These are phyloP conservation scores for Pseudogymnoascus sp. DNA, from an alignment of 2,329 filamentous ascomycete species.

Conservation along the genomic window DNA sequence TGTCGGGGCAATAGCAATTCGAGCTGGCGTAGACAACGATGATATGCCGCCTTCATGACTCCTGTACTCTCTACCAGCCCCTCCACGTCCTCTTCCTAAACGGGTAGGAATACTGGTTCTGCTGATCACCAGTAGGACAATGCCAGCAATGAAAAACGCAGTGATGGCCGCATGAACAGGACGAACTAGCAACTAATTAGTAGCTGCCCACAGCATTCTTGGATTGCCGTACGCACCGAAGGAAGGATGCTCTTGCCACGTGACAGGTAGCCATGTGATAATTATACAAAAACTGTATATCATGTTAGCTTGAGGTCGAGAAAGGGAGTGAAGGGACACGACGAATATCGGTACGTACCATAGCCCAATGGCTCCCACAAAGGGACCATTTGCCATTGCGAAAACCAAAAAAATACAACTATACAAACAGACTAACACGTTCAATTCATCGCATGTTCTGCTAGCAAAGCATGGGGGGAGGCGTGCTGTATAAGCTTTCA, in stretches of 20 bases:
- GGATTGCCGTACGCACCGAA: not conserved
- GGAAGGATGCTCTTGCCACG: slow-evolving; percentile 6
- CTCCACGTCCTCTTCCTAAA: slow-evolving; percentile 7
- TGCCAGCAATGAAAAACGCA: not conserved
- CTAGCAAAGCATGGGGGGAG: not conserved
- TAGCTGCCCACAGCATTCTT: not conserved
- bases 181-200: not conserved
- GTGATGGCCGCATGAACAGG: not conserved
- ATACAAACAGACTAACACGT: not conserved
- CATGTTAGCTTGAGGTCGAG: not conserved
- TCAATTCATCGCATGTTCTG: not conserved
- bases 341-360: slow-evolving; percentile 1
- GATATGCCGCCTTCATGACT: not conserved
- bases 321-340: not conserved
- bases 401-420: not conserved
- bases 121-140: not conserved
- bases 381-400: slow-evolving; percentile 3
- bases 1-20: not conserved
- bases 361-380: not conserved
- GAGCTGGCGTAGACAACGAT: not conserved
- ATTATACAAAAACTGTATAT: slow-evolving; percentile 7
- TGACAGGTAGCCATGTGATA: not conserved
- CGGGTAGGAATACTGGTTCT: not conserved
- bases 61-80: slow-evolving; percentile 4
- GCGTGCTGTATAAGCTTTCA: not conserved